Percentiles rank a stretch among this genome's conserved stretches.
phyloP scores from a whole-genome alignment of 768 basidiomycete species.

The Tylopilus sp. region DNA sequence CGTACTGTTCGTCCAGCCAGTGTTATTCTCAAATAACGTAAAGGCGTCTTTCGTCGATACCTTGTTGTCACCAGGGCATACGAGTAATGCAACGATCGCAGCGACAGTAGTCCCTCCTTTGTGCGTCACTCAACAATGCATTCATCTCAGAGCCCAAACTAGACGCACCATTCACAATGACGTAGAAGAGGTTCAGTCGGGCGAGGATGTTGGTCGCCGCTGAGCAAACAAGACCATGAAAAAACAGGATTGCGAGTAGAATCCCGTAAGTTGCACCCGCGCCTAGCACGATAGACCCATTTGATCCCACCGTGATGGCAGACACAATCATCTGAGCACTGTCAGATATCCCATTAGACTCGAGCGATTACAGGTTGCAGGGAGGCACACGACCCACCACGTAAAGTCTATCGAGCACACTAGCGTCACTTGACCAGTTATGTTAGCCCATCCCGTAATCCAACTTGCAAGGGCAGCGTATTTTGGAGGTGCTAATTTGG shows the following conservation, averaged over 20 bases:
- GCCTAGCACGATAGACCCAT: slow-evolving; percentile 50
- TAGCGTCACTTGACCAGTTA: slow-evolving; percentile 66
- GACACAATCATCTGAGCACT: slow-evolving; percentile 78
- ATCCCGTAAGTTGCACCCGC: slow-evolving; percentile 67
- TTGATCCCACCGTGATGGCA: slow-evolving; percentile 58
- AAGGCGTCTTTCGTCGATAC: slow-evolving; percentile 71
- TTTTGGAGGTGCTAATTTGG: slow-evolving; percentile 63
- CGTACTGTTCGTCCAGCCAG: slow-evolving; percentile 63
- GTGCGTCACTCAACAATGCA: not conserved
- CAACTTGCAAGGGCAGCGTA: slow-evolving; percentile 60
- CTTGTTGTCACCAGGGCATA: slow-evolving; percentile 49
- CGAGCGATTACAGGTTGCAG: not conserved
- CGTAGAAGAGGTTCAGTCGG: slow-evolving; percentile 68
- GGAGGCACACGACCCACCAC: slow-evolving; percentile 35
- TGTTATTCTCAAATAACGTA: slow-evolving; percentile 67
- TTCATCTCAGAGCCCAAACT: not conserved
- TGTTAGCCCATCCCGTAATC: slow-evolving; percentile 66
- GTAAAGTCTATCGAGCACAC: slow-evolving; percentile 77
- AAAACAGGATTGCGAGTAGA: slow-evolving; percentile 56
- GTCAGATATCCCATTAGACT: not conserved
- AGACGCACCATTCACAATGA: slow-evolving; percentile 55
- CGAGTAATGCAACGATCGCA: slow-evolving; percentile 57
- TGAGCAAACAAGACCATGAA: slow-evolving; percentile 70
- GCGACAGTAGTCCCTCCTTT: slow-evolving; percentile 64
- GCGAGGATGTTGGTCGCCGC: slow-evolving; percentile 64